Base-by-base conservation (phyloP, 345 rosid species). In the Brassica incana region DNA sequence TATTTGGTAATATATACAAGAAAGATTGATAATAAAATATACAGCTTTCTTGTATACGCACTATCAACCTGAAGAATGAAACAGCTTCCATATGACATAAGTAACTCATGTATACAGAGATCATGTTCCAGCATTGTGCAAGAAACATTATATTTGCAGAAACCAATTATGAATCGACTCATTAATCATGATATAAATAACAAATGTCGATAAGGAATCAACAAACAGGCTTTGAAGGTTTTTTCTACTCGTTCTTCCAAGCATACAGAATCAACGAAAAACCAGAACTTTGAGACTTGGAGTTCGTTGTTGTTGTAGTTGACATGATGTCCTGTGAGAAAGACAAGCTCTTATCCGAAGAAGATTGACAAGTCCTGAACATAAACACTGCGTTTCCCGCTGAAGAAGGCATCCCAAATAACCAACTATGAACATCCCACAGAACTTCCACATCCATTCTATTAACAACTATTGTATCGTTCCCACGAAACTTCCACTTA, bases 351-450 rank as follows among this genome's bases (percentile, higher is more conserved):
- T 81, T 73, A 32, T 80, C 83, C 66, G 86, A 65, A 35, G 87
- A 70, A 54, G 90, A 85, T 59, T 91, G 85, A 82, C 91, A 85
- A 62, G 90, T 86, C 81, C 91, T 95, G 81, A 95, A 95, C 94
- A 95, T 89, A 72, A 95, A 95, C 63, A 95, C 97, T 0, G 95
- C 97, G 73, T 90, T 91, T 50, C 91, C 93, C 70, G 81, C 75
- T 12, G 85, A 76, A 81, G 85, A 78, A 81, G 85, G 84, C 82
- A 86, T 84, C 63, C 97, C 94, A 82, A 92, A 95, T n/a, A 95
- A 85, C 99, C 99, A 95, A 65, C 87, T 91, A 67, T 95, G 90
- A 61, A 95, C 95, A 85, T 95, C 99, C 99, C 99, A 95, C 6
- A 86, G 87, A 78, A 95, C 94, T 80, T 95, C 97, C 23, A 95